Evolutionary conservation across 495 filamentous ascomycete species (phyloP), one percentile per base, ranked within the genome.

Genomic region (Hapsidospora chrysogenum): DNA sequence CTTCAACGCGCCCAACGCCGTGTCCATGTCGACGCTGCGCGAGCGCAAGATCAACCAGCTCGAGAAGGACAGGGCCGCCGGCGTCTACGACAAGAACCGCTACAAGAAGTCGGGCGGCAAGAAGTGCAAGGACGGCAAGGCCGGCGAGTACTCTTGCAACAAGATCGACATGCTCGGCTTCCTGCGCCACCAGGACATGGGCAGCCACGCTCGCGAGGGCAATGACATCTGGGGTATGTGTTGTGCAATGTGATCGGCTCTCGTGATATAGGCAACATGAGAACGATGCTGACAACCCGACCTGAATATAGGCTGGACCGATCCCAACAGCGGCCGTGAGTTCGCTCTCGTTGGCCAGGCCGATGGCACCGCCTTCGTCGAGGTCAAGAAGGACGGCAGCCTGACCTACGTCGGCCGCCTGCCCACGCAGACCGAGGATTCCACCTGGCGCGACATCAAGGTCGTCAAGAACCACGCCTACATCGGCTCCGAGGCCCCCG

Each of bases 281-380:
- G n/a, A n/a, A n/a, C n/a, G n/a, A n/a, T n/a, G n/a, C n/a, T n/a
- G n/a, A n/a, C n/a, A n/a, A n/a, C n/a, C n/a, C n/a, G n/a, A n/a
- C n/a, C n/a, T n/a, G n/a, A n/a, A n/a, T n/a, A n/a, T n/a, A n/a
- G 64, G 61, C 9, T 66, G 64, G 64, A 68, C 64, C 3, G 53
- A 58, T 1, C 28, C 36, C 3, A 43, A 50, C 10, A n/a, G n/a
- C n/a, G 64, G 60, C 10, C 52, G 64, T 6, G 64, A 68, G 41
- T 60, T 68, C 42, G 53, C 56, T 18, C 58, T 60, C 28, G 52
- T 68, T 34, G 64, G 63, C 13, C 63, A 68, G 44, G 46, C 49
- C 17, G 65, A 66, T 41, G 64, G 63, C 20, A 49, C 64, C 13
- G 58, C 60, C n/a, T 68, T 68, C 36, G 57, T 57, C 25, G 61